Evolutionary conservation across 208 protist species (phyloP).

Genomic region (Crithidia acanthocephali): DNA sequence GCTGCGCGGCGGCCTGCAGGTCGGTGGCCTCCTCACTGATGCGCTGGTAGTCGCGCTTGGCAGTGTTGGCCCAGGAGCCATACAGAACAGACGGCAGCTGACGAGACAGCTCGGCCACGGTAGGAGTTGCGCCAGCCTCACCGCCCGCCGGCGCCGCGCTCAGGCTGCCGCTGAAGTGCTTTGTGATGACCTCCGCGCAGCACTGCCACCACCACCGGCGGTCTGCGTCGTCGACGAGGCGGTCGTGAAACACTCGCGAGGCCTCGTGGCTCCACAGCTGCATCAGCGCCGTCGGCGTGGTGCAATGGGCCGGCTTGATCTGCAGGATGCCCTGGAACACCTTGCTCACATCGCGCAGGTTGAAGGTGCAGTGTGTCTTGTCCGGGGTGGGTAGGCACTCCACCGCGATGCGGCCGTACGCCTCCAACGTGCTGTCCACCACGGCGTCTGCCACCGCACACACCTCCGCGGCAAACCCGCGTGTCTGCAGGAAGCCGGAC

Average conservation of each 20-base stretch:
- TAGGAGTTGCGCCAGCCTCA: not conserved
- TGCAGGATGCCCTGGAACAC: conserved; percentile 97
- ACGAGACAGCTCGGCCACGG: conserved; percentile 21
- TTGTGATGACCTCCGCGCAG: conserved; percentile 64
- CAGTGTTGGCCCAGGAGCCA: conserved; percentile 54
- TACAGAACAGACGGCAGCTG: conserved; percentile 54
- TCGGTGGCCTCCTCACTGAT: conserved; percentile 35
- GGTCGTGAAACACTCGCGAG: conserved; percentile 96
- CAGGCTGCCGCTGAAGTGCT: conserved; percentile 48
- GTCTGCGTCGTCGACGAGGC: conserved; percentile 94
- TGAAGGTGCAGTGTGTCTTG: conserved; percentile 99
- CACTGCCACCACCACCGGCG: conserved; percentile 91
- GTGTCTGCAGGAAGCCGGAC: conserved; percentile 69
- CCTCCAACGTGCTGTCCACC: conserved; percentile 92
- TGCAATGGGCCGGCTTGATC: conserved; percentile 72
- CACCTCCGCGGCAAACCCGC: conserved; percentile 51
- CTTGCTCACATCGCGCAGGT: conserved; percentile 97
- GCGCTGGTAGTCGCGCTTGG: conserved; percentile 56
- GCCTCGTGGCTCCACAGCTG: conserved; percentile 96
- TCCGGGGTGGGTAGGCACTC: conserved; percentile 97
- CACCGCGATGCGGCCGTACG: conserved; percentile 92
- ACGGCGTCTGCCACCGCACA: conserved; percentile 52
- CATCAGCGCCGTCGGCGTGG: conserved; percentile 59
- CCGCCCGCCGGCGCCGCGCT: conserved; percentile 7
- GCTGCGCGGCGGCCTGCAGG: conserved; percentile 59